Base-by-base conservation (phyloP, 495 filamentous ascomycete species). In the Lasiosphaeriaceae sp. region DNA sequence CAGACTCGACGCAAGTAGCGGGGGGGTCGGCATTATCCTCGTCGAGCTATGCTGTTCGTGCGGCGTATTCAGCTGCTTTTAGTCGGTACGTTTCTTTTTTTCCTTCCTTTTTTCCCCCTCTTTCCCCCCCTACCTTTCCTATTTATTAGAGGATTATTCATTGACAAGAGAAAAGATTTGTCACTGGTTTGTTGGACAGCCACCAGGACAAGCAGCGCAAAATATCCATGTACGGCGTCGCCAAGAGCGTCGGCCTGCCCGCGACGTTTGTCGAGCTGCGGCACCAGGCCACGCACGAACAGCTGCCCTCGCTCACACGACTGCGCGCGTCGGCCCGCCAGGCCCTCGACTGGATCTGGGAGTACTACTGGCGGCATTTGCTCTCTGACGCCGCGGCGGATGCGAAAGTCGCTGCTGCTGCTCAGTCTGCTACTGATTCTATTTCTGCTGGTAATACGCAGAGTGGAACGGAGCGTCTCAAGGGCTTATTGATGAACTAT, bases 221-320 rank as follows among this genome's bases (percentile, higher is more conserved):
- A 56, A 78, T 83, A 65, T 86, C 86, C 65, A 96, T 97, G 92
- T 92, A 90, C 68, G 78, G 84, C 29, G 78, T 92, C 11, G 92
- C 92, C 1, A 79, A 82, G 61, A 84, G 84, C 50, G 78, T 94
- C 17, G 87, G 85, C 0, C 76, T 97, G 20, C 90, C 92, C 4
- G 84, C 86, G 8, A 85, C 88, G 0, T 94, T 96, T 68, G 92
- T 97, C 35, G 92, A 96, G 72, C 75, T 96, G 50, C 80, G 93
- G 17, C 93, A 97, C 65, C 87, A 94, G 68, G 89, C 89, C 31
- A 94, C 90, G 37, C 93, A 97, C 69, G 88, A 91, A 59, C 87
- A 90, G 63, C 73, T 96, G 52, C 92, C 93, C 1, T 83, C 84
- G 1, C 72, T 97, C 50, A 72, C 79, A 7, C 82, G 89, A 23